Conservation (phyloP, 805 yeast species). For the Hanseniaspora valbyensis region DNA sequence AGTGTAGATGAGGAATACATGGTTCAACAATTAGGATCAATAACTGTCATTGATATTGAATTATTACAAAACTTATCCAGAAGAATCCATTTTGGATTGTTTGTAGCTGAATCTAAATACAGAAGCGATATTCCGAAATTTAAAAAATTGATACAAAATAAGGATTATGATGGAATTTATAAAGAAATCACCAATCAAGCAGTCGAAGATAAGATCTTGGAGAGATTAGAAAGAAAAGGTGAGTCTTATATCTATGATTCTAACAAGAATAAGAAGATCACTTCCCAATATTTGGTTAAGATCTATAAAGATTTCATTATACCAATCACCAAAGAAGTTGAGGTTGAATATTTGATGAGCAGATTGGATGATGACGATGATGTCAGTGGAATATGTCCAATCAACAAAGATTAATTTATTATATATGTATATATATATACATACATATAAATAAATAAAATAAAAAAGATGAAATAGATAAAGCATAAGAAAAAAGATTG, state of each 20-base stretch:
- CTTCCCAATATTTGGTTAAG: constrained; percentile 69
- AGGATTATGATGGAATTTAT: constrained; percentile 63
- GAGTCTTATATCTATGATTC: constrained; percentile 85
- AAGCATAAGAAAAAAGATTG: too few species aligned
- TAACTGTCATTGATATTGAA: constrained; percentile 74
- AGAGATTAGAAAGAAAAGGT: constrained; percentile 69
- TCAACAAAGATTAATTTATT: neutral
- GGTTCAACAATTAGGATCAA: constrained; percentile 76
- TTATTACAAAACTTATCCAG: constrained; percentile 79
- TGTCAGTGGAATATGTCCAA: constrained; percentile 10
- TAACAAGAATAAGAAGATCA: constrained; percentile 60
- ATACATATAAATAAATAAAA: neutral
- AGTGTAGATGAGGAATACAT: constrained; percentile 47
- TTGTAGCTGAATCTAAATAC: constrained; percentile 93
- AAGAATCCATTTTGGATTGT: constrained; percentile 91
- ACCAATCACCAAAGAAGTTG: constrained; percentile 91
- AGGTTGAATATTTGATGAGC: constrained; percentile 78
- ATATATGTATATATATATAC: neutral
- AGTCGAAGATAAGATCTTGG: constrained; percentile 75
- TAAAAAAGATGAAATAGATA: neutral
- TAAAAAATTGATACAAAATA: constrained; percentile 50
- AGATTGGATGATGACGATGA: constrained; percentile 53
- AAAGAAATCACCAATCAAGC: constrained; percentile 74
- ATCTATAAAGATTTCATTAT: constrained; percentile 82
- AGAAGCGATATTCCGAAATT: constrained; percentile 53